Evolutionary conservation across 352 stramenopile species (phyloP), one percentile per base, ranked within the genome.

Genomic region (Discostella stelligera): DNA sequence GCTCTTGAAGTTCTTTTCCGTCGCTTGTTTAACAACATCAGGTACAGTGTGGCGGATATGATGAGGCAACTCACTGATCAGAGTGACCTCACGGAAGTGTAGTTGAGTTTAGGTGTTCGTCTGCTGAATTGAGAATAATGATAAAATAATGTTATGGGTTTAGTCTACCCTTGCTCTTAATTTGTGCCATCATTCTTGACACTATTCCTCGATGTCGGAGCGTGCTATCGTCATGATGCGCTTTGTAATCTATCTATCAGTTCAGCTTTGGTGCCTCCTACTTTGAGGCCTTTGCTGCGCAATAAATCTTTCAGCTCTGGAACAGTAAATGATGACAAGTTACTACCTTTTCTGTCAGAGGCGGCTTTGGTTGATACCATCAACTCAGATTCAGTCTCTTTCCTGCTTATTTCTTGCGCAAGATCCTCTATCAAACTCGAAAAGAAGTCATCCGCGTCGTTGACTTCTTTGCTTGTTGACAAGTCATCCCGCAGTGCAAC

Each of bases 31-130:
- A 86, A 70, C 56, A 90, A 91, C 65, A 89, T 91, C 39, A 91
- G 92, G 62, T 94, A 94, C 67, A 92, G 88, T 83, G 78, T 94
- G 39, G 80, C 83, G 37, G 87, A 93, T 49, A 93, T 94, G 86
- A 92, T 94, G 82, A 91, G 83, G 44, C 87, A 94, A 61, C 74
- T 93, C 20, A 90, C 85, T 16, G 87, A 93, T 72, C 83, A 93
- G 69, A 77, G 79, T 49, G 88, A 93, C 77, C 74, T 90, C 37
- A 93, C 89, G 54, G 84, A 88, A 59, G 76, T 90, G 46, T 94
- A 83, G 85, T n/a, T 11, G 7, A 10, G 2, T 44, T 44, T 44
- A 44, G 37, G 2, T 44, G 11, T 44, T 44, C 11, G 2, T 44
- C 13, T 14, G 37, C 13, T 44, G 37, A 14, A 44, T 44, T 3